phyloP scores from a whole-genome alignment of 805 yeast genomes.

The Dipodascus geniculatus region DNA sequence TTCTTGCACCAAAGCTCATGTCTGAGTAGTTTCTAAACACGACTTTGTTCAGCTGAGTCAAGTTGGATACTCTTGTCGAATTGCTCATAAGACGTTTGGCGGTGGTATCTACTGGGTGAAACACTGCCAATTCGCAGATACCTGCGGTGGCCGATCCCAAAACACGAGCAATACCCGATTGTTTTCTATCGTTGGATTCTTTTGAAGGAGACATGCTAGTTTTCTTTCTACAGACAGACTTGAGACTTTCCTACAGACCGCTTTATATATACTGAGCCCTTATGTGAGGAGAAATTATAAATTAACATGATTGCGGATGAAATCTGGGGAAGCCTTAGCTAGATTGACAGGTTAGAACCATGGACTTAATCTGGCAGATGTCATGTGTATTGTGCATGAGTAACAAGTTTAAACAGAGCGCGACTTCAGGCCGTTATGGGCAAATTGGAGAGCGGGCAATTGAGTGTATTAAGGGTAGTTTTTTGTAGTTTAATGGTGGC shows the following conservation, averaged over 20 bases:
- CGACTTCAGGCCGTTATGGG: too few species aligned
- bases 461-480: too few species aligned
- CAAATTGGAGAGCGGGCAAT: too few species aligned
- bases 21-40: conserved; percentile 75
- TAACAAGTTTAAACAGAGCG: too few species aligned
- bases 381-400: too few species aligned
- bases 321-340: not conserved
- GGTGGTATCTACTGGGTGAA: conserved; percentile 97
- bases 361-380: too few species aligned
- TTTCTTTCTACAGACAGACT: not conserved
- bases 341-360: too few species aligned
- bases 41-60: conserved; percentile 65
- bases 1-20: conserved; percentile 56
- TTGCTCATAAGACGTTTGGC: conserved; percentile 92
- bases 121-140: conserved; percentile 87
- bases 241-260: too few species aligned
- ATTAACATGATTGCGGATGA: not conserved
- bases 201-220: conserved; percentile 18
- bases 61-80: conserved; percentile 59
- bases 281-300: not conserved
- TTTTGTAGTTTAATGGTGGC: not conserved
- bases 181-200: conserved; percentile 48
- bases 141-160: conserved; percentile 99
- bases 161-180: conserved; percentile 81
- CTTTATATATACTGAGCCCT: not conserved